Base-by-base conservation (phyloP, 2,329 filamentous ascomycete genomes). In the Scorias spongiosa region DNA sequence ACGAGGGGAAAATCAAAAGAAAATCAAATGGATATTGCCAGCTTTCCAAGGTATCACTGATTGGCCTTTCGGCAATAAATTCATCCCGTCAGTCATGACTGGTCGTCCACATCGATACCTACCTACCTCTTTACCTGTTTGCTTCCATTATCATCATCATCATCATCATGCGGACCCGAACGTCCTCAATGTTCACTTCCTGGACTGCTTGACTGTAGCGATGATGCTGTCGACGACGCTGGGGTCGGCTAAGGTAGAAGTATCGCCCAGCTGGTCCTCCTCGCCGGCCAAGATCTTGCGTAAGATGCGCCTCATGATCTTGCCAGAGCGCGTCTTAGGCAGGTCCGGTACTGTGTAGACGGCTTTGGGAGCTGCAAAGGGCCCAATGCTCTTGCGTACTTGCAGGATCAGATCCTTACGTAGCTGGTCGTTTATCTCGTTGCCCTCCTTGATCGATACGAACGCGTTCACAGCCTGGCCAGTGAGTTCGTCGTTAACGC, bases 381-480 rank as follows among this genome's bases (percentile, higher is more conserved):
- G 91, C 10, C 91, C 91, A 60, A 98, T 98, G 53, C 85, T 93
- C 74, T 93, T 93, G 60, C 91, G 83, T 51, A 96, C 91, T 66
- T 96, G 91, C 63, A 93, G 73, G 55, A 93, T 78, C 50, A 96
- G 76, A 60, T 96, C 91, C 68, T 96, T 96, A 66, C 84, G 84
- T 44, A 94, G 76, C 55, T 83, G 78, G 44, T 94, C 87, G 44
- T 65, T 79, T 42, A 75, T 65, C 57, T 89, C 84, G 60, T 78
- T 80, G 51, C 79, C 81, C 48, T 91, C 83, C 68, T 95, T 96
- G 63, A 98, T 76, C 36, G 87, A 73, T 36, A 98, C 89, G 56
- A 98, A 98, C 12, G 91, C 91, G 59, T 94, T 94, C 65, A 98
- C 89, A 1, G 91, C 86, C 70, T 98, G 91, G 51, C 91, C 91